phyloP scores from a whole-genome alignment of 208 protist species.

The Angomonas ambiguus region DNA sequence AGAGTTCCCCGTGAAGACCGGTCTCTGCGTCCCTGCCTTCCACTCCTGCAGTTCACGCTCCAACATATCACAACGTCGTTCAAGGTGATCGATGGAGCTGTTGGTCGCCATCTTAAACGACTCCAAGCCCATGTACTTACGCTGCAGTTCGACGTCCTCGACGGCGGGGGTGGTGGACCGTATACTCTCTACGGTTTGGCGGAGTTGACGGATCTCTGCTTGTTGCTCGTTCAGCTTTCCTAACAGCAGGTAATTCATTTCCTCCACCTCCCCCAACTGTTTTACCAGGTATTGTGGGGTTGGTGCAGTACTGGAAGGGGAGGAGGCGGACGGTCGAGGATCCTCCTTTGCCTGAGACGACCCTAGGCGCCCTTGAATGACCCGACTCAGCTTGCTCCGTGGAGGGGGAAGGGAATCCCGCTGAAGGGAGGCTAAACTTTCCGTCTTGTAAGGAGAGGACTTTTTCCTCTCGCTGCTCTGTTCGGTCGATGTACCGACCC shows the following conservation, averaged over 20 bases:
- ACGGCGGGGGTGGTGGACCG: background rate
- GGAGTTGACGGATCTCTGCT: background rate
- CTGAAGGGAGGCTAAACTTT: background rate
- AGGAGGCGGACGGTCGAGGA: background rate
- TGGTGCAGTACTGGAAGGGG: background rate
- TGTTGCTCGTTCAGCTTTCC: background rate
- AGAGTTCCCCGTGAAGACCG: too few species aligned
- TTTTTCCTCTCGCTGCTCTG: background rate
- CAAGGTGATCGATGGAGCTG: background rate
- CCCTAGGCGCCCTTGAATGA: background rate
- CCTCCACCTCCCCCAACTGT: background rate
- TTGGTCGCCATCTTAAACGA: background rate
- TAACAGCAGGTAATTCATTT: background rate
- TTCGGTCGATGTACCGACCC: too few species aligned
- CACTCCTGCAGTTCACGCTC: background rate
- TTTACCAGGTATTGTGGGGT: background rate
- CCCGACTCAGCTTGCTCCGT: background rate
- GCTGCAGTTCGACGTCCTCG: background rate
- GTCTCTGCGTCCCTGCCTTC: background rate
- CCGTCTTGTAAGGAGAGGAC: background rate
- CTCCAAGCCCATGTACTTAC: background rate
- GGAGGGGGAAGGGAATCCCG: background rate
- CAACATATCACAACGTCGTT: background rate
- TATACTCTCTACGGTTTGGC: background rate
- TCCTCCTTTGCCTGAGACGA: background rate